Evolutionary conservation across 2,329 filamentous ascomycete species (phyloP).

Genomic region (Orbilia quercus): DNA sequence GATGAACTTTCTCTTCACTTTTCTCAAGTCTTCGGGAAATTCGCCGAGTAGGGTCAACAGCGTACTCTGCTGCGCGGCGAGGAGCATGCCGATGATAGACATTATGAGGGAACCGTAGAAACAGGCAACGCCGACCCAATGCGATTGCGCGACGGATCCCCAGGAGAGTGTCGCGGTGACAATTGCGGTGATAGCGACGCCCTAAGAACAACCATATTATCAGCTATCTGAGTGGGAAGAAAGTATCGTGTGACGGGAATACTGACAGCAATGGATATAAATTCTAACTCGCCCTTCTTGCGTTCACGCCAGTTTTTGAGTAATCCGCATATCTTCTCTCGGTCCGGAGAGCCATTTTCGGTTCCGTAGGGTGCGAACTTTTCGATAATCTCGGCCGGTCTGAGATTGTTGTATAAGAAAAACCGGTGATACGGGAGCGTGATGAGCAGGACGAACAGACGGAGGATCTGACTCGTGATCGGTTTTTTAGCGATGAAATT

Average conservation of each 20-base stretch:
- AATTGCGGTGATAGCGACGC: constrained; percentile 23
- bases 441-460: constrained; percentile 21
- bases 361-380: constrained; percentile 29
- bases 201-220: constrained; percentile 2
- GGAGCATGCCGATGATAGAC: constrained; percentile 37
- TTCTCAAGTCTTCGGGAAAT: constrained; percentile 31
- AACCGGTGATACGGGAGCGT: constrained; percentile 34
- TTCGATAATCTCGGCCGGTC: constrained; percentile 23
- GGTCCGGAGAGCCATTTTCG: constrained; percentile 24
- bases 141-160: constrained; percentile 1
- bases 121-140: constrained; percentile 17
- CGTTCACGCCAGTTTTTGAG: constrained; percentile 30
- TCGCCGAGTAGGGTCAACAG: constrained; percentile 30
- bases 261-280: constrained; percentile 26
- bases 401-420: constrained; percentile 33
- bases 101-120: constrained; percentile 32
- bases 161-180: constrained; percentile 34
- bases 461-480: constrained; percentile 16
- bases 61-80: constrained; percentile 28
- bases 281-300: constrained; percentile 33
- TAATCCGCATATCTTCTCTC: constrained; percentile 28
- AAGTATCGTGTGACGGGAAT: not conserved
- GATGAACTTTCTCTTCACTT: constrained; percentile 19
- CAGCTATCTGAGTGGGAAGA: too few species aligned
- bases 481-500: constrained; percentile 3